Conservation (phyloP, 192 early-diverging fungal species). For the Dispira simplex region DNA sequence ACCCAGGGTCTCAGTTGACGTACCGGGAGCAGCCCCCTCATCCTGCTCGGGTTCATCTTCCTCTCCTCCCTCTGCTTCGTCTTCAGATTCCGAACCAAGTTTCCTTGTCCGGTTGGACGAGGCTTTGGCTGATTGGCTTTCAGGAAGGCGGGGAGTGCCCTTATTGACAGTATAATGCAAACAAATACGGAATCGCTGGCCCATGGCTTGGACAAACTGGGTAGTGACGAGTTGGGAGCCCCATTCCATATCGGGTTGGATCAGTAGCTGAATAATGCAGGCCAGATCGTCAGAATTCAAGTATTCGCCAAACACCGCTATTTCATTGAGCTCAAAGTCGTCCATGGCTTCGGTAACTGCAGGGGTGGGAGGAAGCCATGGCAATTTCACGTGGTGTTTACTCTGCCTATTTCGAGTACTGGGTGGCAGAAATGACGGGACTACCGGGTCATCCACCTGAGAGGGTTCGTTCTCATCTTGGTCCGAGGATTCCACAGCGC, state of each 20-base stretch:
- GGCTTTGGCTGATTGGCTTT: too few relatives aligned
- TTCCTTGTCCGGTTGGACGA: background rate
- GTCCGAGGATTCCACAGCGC: background rate
- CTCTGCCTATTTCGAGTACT: background rate
- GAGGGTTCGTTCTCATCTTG: background rate
- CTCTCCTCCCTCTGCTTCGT: constrained; percentile 38
- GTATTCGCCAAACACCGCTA: background rate
- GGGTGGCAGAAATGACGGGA: background rate
- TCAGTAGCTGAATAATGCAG: background rate
- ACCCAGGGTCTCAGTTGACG: background rate
- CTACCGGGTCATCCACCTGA: background rate
- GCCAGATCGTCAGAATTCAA: background rate
- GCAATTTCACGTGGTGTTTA: background rate
- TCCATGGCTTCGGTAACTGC: background rate
- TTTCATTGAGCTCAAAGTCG: background rate
- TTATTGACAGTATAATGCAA: too few relatives aligned
- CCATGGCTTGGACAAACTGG: background rate
- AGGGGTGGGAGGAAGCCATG: background rate
- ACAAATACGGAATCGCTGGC: too few relatives aligned
- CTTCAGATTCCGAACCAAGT: background rate
- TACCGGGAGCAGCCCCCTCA: constrained; percentile 6
- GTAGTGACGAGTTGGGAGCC: background rate
- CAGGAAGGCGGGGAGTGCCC: background rate
- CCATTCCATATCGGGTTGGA: background rate
- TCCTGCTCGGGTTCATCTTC: constrained; percentile 16